phyloP scores from a whole-genome alignment of 2,329 filamentous ascomycete species.

The Alternaria tenuissima region DNA sequence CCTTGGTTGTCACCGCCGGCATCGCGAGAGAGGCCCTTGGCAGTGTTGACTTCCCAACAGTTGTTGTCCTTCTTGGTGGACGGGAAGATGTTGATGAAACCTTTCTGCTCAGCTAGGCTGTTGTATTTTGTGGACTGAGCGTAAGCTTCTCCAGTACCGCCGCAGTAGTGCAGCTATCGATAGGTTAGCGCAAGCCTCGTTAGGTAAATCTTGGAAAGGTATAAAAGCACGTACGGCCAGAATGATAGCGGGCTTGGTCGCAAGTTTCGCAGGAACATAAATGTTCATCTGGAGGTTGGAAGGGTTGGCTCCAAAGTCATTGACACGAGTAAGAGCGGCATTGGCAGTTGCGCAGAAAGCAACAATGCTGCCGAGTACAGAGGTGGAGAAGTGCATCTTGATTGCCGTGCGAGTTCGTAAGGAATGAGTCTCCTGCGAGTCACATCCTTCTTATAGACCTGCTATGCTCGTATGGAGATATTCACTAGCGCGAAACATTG shows the following conservation, averaged over 20 bases:
- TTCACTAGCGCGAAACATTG: not conserved
- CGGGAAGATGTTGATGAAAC: constrained; percentile 68
- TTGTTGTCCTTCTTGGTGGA: constrained; percentile 57
- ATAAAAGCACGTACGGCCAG: constrained; percentile 60
- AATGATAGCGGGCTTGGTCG: constrained; percentile 59
- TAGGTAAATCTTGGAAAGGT: not conserved
- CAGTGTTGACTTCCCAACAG: constrained; percentile 69
- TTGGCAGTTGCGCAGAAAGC: constrained; percentile 16
- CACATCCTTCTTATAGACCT: constrained; percentile 2
- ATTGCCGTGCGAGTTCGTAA: not conserved
- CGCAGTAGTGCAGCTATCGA: constrained; percentile 38
- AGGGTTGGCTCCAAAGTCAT: constrained; percentile 53
- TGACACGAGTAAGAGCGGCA: constrained; percentile 46
- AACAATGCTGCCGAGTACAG: constrained; percentile 9
- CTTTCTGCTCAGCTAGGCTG: constrained; percentile 60
- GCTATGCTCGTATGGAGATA: not conserved
- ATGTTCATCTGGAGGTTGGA: constrained; percentile 63
- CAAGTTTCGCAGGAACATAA: constrained; percentile 55
- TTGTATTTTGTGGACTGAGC: constrained; percentile 25
- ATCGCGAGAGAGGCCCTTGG: constrained; percentile 62
- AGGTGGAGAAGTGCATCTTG: constrained; percentile 19
- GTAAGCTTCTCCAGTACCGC: constrained; percentile 50
- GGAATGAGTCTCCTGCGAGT: not conserved
- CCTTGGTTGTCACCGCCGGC: constrained; percentile 64
- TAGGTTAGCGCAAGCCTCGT: not conserved